Percentiles rank a stretch among this genome's conserved stretches.
These are phyloP conservation scores for Mimosa bimucronata DNA, from an alignment of 306 rosid genomes.

Conservation along the genomic window DNA sequence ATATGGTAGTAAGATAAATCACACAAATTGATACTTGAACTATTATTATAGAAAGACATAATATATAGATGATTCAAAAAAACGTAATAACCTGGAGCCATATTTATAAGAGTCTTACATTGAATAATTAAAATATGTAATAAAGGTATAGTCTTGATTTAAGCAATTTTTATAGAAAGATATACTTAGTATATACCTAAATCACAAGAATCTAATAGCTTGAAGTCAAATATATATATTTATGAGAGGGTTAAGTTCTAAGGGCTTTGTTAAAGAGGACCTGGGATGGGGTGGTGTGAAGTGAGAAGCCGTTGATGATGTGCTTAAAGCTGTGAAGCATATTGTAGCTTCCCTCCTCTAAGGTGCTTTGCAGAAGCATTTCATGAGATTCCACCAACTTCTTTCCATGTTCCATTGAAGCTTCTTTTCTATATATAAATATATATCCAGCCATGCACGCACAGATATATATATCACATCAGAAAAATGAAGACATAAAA, in stretches of 20 bases:
- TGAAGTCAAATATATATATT: not conserved
- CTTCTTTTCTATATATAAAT: constrained; percentile 34
- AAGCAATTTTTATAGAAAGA: too few species aligned
- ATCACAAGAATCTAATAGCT: too few species aligned
- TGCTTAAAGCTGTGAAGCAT: constrained; percentile 80
- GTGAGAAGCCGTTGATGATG: constrained; percentile 71
- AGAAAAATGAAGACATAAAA: not conserved
- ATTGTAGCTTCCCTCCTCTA: constrained; percentile 68
- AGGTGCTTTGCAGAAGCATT: constrained; percentile 52
- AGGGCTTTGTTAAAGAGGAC: constrained; percentile 38
- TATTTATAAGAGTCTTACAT: too few species aligned
- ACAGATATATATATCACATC: not conserved
- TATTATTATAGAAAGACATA: too few species aligned
- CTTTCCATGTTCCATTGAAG: constrained; percentile 49
- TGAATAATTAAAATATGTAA: too few species aligned
- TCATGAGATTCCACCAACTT: constrained; percentile 63
- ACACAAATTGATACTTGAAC: too few species aligned
- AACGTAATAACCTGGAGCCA: too few species aligned
- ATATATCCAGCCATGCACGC: constrained; percentile 28
- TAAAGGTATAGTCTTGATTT: too few species aligned
- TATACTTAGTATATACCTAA: too few species aligned
- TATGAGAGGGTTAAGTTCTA: not conserved
- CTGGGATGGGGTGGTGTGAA: constrained; percentile 83
- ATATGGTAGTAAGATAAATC: too few species aligned
- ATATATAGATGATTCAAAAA: too few species aligned